These are phyloP conservation scores for Podospora bellae-mahoneyi DNA, from an alignment of 495 filamentous ascomycete genomes.

Conservation along the genomic window DNA sequence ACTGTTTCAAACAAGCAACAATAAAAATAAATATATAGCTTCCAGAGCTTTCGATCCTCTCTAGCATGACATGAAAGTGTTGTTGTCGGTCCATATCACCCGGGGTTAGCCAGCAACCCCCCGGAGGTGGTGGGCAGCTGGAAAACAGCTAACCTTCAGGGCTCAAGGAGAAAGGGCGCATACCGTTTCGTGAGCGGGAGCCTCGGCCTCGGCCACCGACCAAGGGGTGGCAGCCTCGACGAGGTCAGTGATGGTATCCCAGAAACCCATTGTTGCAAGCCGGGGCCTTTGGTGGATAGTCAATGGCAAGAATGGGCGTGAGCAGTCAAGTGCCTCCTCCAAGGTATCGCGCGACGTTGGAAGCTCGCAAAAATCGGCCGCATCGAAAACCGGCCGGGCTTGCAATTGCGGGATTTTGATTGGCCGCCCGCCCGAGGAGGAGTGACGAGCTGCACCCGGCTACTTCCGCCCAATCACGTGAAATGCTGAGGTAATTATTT, in stretches of 20 bases:
- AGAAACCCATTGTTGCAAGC: conserved; percentile 52
- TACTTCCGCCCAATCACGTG: conserved; percentile 7
- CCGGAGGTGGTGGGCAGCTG: no score
- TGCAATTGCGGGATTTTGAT: conserved; percentile 46
- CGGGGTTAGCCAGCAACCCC: background rate
- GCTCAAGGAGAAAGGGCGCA: conserved; percentile 22
- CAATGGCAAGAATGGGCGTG: conserved; percentile 40
- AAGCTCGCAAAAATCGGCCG: conserved; percentile 36
- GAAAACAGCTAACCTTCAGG: background rate
- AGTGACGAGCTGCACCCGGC: background rate
- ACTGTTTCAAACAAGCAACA: background rate
- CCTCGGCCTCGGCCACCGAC: conserved; percentile 54
- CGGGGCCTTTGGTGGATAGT: conserved; percentile 29
- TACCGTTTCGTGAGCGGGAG: conserved; percentile 35
- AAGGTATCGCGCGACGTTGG: conserved; percentile 34
- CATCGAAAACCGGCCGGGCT: conserved; percentile 43
- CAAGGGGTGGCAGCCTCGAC: conserved; percentile 55
- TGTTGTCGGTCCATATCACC: background rate
- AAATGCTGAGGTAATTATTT: no score
- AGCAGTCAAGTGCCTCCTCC: conserved; percentile 15
- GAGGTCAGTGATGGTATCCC: conserved; percentile 52
- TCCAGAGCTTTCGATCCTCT: no score
- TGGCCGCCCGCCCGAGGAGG: conserved; percentile 29
- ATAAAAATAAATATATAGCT: background rate
- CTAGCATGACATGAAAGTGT: no score